A percentile compares a stretch with the other conserved stretches of the same genome.
phyloP scores from a whole-genome alignment of 192 early-diverging fungal genomes.

The Podila minutissima region DNA sequence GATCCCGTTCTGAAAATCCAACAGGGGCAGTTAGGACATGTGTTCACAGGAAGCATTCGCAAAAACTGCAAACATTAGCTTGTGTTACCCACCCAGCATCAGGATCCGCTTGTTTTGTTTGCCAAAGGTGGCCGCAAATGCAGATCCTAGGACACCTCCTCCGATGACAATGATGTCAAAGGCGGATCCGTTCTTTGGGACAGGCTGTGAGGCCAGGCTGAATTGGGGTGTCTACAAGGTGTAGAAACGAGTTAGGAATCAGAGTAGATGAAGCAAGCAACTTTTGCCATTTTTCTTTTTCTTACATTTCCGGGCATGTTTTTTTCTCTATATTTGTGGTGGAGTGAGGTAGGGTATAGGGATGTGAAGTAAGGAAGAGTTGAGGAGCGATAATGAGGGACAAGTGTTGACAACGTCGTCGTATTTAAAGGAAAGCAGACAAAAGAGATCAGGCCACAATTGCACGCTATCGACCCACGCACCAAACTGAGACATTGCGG shows the following conservation, averaged over 20 bases:
- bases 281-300: background rate
- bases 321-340: background rate
- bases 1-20: slow-evolving; percentile 75
- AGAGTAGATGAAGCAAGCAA: background rate
- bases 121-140: slow-evolving; percentile 24
- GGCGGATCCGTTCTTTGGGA: slow-evolving; percentile 13
- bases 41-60: background rate
- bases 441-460: too few species aligned
- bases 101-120: slow-evolving; percentile 25
- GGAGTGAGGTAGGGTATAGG: background rate
- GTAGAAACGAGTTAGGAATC: background rate
- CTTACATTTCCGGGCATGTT: slow-evolving; percentile 3
- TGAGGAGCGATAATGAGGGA: too few species aligned
- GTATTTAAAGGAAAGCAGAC: too few species aligned
- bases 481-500: too few species aligned
- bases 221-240: background rate
- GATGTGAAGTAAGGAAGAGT: background rate
- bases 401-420: too few species aligned
- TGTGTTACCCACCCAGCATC: slow-evolving; percentile 14
- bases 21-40: background rate
- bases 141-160: slow-evolving; percentile 22
- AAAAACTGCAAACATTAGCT: too few species aligned
- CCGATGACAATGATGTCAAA: slow-evolving; percentile 28
- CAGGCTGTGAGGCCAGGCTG: slow-evolving; percentile 7
- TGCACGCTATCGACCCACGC: too few species aligned